Evolutionary conservation across 2,329 filamentous ascomycete species (phyloP).

Genomic region (Rhexocercosporidium sp.): DNA sequence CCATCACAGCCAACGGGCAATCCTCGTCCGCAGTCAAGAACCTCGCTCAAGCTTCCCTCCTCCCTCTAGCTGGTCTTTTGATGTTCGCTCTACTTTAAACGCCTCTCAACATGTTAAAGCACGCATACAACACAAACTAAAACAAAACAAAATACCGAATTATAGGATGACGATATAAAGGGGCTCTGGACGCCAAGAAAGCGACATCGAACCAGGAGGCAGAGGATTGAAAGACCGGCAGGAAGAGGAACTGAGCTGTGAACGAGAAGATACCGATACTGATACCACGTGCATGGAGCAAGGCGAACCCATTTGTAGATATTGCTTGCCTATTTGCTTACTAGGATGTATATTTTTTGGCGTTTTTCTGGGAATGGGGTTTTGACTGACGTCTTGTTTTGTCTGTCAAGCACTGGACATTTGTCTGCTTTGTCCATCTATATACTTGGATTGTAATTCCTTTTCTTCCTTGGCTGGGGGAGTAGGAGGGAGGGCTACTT

Average conservation of each 20-base stretch:
- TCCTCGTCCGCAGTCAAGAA: conserved; percentile 51
- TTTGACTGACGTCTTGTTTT: not conserved
- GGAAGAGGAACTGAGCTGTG: not conserved
- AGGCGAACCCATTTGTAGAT: not conserved
- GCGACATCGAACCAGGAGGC: not conserved
- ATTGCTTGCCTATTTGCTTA: not conserved
- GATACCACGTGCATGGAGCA: conserved; percentile 3
- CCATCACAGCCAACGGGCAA: conserved; percentile 50
- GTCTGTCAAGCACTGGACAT: not conserved
- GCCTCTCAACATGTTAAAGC: not conserved
- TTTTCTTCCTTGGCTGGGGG: not conserved
- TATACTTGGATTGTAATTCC: conserved; percentile 6
- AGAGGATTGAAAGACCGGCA: not conserved
- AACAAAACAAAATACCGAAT: not conserved
- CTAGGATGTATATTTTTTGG: conserved; percentile 5
- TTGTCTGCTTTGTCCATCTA: not conserved
- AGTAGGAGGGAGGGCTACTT: not conserved
- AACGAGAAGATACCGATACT: not conserved
- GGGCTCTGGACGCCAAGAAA: conserved; percentile 5
- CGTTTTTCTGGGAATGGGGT: not conserved
- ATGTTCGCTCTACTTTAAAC: conserved; percentile 22
- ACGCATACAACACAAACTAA: not conserved
- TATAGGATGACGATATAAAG: not conserved
- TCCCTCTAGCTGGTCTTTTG: conserved; percentile 21
- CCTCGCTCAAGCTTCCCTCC: conserved; percentile 20